A percentile compares a stretch with the other conserved stretches of the same genome.
Evolutionary conservation across 306 rosid species (phyloP).

Genomic region (Begonia masoniana): DNA sequence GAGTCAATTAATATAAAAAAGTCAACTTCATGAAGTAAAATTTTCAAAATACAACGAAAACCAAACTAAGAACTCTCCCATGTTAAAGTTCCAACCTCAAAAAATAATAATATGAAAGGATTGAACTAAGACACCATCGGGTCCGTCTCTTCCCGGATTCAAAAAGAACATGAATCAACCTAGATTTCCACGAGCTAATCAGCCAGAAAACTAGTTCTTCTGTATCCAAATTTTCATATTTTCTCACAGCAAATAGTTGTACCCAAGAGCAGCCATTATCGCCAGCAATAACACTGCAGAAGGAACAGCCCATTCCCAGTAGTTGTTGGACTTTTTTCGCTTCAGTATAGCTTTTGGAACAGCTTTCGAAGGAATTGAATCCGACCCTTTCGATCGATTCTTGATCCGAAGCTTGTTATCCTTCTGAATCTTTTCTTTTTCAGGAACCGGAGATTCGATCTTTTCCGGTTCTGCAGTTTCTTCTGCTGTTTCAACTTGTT

Average conservation of each 20-base stretch:
- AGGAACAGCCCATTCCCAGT: constrained; percentile 58
- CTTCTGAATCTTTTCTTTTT: constrained; percentile 37
- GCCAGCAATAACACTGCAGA: constrained; percentile 39
- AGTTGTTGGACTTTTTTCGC: constrained; percentile 54
- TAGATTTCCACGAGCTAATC: constrained; percentile 22
- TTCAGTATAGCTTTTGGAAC: constrained; percentile 48
- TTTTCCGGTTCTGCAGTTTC: constrained; percentile 41
- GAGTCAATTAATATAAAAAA: not conserved
- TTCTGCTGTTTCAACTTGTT: constrained; percentile 23
- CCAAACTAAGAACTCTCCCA: constrained; percentile 1
- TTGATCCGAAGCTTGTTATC: constrained; percentile 35
- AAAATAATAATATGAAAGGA: constrained; percentile 5
- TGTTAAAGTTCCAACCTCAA: constrained; percentile 9
- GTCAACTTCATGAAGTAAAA: constrained; percentile 3
- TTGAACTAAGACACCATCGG: constrained; percentile 13
- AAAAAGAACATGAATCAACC: constrained; percentile 37
- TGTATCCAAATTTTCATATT: constrained; percentile 5
- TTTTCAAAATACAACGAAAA: constrained; percentile 3
- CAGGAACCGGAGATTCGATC: constrained; percentile 25
- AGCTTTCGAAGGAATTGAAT: not conserved
- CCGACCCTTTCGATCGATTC: constrained; percentile 38
- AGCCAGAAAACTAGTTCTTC: constrained; percentile 21
- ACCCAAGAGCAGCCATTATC: constrained; percentile 40
- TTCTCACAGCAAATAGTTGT: constrained; percentile 29
- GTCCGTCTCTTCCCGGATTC: constrained; percentile 37